Percentiles rank a stretch among this genome's conserved stretches.
These are phyloP conservation scores for Tolypocladium guangdongense DNA, from an alignment of 2,329 filamentous ascomycete species.

Conservation along the genomic window DNA sequence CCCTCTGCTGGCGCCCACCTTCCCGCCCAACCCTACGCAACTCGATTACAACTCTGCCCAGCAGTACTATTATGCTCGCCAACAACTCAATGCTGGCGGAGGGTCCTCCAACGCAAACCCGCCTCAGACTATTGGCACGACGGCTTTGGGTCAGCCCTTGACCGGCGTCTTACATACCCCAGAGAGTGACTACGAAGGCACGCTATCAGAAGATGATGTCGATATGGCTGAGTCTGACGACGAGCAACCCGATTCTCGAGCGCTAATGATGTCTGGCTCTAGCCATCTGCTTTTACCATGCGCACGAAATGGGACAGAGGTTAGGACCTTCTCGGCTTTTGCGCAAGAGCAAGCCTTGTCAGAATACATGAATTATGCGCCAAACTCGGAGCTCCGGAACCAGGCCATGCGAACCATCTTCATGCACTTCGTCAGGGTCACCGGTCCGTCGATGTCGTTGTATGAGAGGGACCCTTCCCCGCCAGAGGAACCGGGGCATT, in stretches of 20 bases:
- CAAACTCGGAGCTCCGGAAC: constrained; percentile 67
- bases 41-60: background rate
- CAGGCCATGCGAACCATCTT: constrained; percentile 73
- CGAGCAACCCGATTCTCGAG: constrained; percentile 31
- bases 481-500: constrained; percentile 46
- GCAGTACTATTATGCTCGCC: background rate
- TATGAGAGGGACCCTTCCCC: constrained; percentile 77
- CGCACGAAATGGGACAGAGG: constrained; percentile 26
- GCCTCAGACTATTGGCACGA: background rate
- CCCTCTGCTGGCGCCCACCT: constrained; percentile 7
- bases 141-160: background rate
- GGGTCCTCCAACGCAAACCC: background rate
- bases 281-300: constrained; percentile 23
- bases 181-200: constrained; percentile 1
- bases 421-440: constrained; percentile 83
- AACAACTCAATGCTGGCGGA: background rate
- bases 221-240: constrained; percentile 53
- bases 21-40: constrained; percentile 1
- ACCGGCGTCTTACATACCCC: background rate
- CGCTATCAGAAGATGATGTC: constrained; percentile 41
- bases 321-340: constrained; percentile 38
- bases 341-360: constrained; percentile 42
- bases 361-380: constrained; percentile 54
- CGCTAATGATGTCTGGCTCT: constrained; percentile 19
- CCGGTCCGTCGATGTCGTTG: constrained; percentile 74